Evolutionary conservation across 345 rosid species (phyloP).

Genomic region (Leavenworthia alabamica): DNA sequence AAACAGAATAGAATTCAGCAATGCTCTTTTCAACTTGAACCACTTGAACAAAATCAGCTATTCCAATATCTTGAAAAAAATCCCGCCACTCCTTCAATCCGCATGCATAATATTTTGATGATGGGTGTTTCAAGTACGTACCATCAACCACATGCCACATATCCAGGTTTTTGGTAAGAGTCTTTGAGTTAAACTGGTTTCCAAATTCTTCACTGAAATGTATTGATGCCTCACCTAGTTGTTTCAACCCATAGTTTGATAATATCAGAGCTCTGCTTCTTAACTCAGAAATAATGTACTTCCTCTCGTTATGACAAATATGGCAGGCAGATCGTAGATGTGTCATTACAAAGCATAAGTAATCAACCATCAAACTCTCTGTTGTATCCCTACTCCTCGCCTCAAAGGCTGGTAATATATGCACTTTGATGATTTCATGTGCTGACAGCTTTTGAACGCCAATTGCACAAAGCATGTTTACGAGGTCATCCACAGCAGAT

Average conservation of each 20-base stretch:
- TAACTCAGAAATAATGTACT: conserved; percentile 50
- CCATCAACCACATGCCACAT: conserved; percentile 78
- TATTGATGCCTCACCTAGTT: conserved; percentile 45
- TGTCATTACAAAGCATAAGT: conserved; percentile 74
- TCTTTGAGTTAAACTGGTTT: conserved; percentile 44
- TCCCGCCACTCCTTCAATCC: conserved; percentile 64
- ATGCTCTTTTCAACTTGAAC: conserved; percentile 57
- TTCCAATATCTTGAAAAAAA: conserved; percentile 70
- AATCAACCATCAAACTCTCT: conserved; percentile 54
- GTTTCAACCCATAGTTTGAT: conserved; percentile 67
- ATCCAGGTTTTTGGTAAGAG: conserved; percentile 41
- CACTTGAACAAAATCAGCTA: conserved; percentile 81
- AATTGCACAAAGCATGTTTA: conserved; percentile 53
- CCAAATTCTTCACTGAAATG: conserved; percentile 71
- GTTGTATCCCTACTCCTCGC: conserved; percentile 29
- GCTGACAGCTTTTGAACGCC: conserved; percentile 80
- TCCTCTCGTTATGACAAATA: conserved; percentile 60
- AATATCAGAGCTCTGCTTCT: conserved; percentile 53
- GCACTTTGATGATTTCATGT: conserved; percentile 77
- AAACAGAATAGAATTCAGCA: conserved; percentile 37
- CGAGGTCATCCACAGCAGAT: conserved; percentile 37
- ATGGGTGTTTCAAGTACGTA: conserved; percentile 65
- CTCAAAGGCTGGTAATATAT: conserved; percentile 62
- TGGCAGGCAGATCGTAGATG: conserved; percentile 73
- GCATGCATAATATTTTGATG: conserved; percentile 36